Evolutionary conservation across 371 early-diverging fungal genomes (phyloP).

Genomic region (Mortierella sp.): DNA sequence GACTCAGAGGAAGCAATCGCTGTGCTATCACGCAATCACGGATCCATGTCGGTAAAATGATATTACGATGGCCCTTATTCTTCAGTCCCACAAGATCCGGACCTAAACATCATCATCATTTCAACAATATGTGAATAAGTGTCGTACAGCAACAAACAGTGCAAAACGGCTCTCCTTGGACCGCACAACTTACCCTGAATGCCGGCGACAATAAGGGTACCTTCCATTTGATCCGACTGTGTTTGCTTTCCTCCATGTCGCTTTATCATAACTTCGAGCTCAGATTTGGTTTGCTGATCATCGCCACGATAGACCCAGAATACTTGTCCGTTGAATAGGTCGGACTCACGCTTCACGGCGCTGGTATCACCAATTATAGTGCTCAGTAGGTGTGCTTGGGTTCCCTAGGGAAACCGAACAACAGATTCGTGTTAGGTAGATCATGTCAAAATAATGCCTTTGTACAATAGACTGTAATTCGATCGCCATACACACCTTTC

Average conservation of each 20-base stretch:
- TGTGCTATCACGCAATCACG: slow-evolving; percentile 67
- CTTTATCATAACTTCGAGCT: slow-evolving; percentile 66
- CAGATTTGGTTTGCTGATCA: slow-evolving; percentile 57
- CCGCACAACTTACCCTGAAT: slow-evolving; percentile 37
- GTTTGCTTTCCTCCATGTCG: slow-evolving; percentile 72
- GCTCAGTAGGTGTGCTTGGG: slow-evolving; percentile 40
- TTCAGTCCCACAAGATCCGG: slow-evolving; percentile 62
- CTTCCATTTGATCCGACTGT: slow-evolving; percentile 58
- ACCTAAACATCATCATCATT: slow-evolving; percentile 41
- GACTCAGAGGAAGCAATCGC: slow-evolving; percentile 63
- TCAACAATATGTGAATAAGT: background rate
- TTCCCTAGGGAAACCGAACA: slow-evolving; percentile 16
- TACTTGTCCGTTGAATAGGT: slow-evolving; percentile 67
- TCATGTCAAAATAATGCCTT: background rate
- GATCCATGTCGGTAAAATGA: slow-evolving; percentile 72
- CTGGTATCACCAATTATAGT: slow-evolving; percentile 64
- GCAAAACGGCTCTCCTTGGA: background rate
- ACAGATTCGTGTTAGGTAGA: too few relatives aligned
- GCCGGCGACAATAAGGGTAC: slow-evolving; percentile 69
- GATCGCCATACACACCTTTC: slow-evolving; percentile 25
- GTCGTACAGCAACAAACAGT: too few relatives aligned
- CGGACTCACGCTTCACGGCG: slow-evolving; percentile 53
- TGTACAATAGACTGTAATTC: background rate
- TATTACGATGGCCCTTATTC: slow-evolving; percentile 56
- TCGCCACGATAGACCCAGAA: slow-evolving; percentile 68